Evolutionary conservation across 176 grass and related monocot genomes (phyloP).

Genomic region (Musa schizocarpa): DNA sequence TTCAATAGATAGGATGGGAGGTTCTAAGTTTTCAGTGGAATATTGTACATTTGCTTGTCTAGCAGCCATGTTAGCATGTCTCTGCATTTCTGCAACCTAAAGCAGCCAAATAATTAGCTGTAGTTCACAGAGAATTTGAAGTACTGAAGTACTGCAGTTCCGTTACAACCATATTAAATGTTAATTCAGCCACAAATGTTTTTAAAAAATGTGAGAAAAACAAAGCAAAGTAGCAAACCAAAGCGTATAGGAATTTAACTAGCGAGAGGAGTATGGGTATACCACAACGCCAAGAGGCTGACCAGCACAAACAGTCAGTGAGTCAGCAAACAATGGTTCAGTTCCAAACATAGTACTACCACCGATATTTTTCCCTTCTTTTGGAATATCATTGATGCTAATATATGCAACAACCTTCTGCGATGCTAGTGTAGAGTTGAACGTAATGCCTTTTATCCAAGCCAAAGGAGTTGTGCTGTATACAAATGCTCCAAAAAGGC

Average conservation of each 20-base stretch:
- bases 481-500: conserved; percentile 83
- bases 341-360: conserved; percentile 23
- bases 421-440: conserved; percentile 43
- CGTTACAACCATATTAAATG: not conserved
- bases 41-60: conserved; percentile 58
- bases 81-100: conserved; percentile 82
- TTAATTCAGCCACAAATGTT: not conserved
- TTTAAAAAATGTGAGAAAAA: not conserved
- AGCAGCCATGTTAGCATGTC: conserved; percentile 63
- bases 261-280: conserved; percentile 14
- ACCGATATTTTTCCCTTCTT: conserved; percentile 51
- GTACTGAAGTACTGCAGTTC: not conserved
- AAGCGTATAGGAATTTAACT: not conserved
- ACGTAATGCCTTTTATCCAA: conserved; percentile 45
- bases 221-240: not conserved
- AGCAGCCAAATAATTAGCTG: not conserved
- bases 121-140: not conserved
- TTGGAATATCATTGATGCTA: conserved; percentile 65
- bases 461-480: conserved; percentile 68
- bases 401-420: conserved; percentile 52
- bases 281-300: conserved; percentile 78
- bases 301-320: conserved; percentile 53
- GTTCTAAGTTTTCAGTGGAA: conserved; percentile 50
- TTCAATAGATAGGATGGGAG: conserved; percentile 72
- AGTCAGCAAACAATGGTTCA: conserved; percentile 57